These are phyloP conservation scores for Adansonia gregorii DNA, from an alignment of 441 rosid genomes.

Conservation along the genomic window DNA sequence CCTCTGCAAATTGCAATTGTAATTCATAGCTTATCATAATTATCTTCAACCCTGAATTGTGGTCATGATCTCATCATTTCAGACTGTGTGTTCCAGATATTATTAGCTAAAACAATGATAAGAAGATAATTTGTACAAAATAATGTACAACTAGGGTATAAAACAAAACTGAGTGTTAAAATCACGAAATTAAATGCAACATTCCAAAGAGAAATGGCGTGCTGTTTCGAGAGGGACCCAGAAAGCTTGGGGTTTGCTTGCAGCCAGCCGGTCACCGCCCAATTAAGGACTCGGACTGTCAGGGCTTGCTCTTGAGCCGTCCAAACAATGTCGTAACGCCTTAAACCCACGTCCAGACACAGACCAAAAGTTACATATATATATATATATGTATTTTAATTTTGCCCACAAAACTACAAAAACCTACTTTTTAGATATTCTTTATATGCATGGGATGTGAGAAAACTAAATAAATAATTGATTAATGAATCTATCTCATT, in stretches of 20 bases:
- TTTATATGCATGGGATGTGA: background rate
- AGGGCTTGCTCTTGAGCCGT: slow-evolving; percentile 38
- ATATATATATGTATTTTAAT: slow-evolving; percentile 7
- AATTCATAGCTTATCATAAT: background rate
- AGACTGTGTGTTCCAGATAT: background rate
- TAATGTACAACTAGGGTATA: background rate
- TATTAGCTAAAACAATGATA: background rate
- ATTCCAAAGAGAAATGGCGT: background rate
- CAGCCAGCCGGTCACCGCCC: slow-evolving; percentile 41
- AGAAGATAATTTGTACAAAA: background rate
- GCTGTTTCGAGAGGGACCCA: background rate
- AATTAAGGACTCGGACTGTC: background rate
- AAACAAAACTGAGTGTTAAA: background rate
- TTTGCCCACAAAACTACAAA: slow-evolving; percentile 42
- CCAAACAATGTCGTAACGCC: slow-evolving; percentile 42
- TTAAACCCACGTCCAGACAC: background rate
- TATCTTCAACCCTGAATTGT: background rate
- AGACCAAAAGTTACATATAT: background rate
- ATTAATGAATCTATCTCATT: background rate
- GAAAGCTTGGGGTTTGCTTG: background rate
- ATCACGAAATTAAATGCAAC: slow-evolving; percentile 7
- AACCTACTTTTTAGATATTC: slow-evolving; percentile 34
- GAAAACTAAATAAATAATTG: background rate
- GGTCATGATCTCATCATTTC: background rate
- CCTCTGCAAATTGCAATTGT: background rate